Conservation (phyloP, 495 filamentous ascomycete species). For the Aspergillus wentii region DNA sequence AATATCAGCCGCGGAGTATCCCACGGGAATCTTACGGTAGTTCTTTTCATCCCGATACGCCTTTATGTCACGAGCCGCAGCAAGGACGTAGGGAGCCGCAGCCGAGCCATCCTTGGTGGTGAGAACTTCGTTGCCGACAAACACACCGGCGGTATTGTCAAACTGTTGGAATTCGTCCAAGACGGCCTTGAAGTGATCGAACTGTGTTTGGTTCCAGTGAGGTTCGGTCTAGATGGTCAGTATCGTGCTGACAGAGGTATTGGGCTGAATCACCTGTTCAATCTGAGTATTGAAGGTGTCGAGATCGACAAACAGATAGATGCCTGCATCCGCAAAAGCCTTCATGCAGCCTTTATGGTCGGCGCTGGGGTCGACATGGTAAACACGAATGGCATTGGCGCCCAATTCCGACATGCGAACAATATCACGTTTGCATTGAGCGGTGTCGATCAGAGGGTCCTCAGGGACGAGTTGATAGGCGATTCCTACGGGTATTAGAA, state of each 20-base stretch:
- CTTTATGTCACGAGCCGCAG: slow-evolving; percentile 76
- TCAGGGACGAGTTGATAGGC: slow-evolving; percentile 63
- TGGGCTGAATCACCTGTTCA: slow-evolving; percentile 50
- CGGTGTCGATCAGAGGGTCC: slow-evolving; percentile 70
- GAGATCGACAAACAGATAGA: slow-evolving; percentile 78
- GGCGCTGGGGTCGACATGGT: slow-evolving; percentile 69
- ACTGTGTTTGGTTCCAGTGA: slow-evolving; percentile 66
- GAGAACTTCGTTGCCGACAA: slow-evolving; percentile 85
- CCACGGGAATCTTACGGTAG: slow-evolving; percentile 80
- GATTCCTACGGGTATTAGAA: slow-evolving; percentile 45
- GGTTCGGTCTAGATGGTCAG: slow-evolving; percentile 19
- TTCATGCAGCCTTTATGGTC: slow-evolving; percentile 75
- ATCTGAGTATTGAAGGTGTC: slow-evolving; percentile 81
- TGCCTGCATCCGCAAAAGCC: slow-evolving; percentile 63
- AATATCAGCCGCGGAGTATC: slow-evolving; percentile 90
- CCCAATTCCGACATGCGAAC: slow-evolving; percentile 73
- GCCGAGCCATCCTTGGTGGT: slow-evolving; percentile 47
- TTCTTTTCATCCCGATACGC: slow-evolving; percentile 69
- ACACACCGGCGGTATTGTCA: slow-evolving; percentile 76
- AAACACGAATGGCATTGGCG: slow-evolving; percentile 82
- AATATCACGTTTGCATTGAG: slow-evolving; percentile 76
- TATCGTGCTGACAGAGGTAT: slow-evolving; percentile 4
- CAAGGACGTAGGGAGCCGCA: slow-evolving; percentile 78
- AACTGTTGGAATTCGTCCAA: slow-evolving; percentile 76
- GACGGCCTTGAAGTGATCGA: slow-evolving; percentile 60